Percentiles rank a stretch among this genome's conserved stretches.
These are phyloP conservation scores for Ajuga chamaepitys DNA, from an alignment of 257 asterid species.

Conservation along the genomic window DNA sequence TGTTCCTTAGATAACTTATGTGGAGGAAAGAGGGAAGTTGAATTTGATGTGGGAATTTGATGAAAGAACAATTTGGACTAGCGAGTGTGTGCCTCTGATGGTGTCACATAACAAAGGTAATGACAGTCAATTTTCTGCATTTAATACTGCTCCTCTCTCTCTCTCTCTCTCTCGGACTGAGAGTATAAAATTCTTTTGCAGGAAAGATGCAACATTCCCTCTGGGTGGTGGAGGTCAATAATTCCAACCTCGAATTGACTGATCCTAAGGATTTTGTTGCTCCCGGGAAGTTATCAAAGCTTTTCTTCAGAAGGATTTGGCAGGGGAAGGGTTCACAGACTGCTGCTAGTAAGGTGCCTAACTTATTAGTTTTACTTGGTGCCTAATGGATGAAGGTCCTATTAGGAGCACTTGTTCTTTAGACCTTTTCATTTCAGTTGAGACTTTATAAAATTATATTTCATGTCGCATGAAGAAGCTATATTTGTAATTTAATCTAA, in stretches of 20 bases:
- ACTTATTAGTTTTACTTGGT: constrained; percentile 23
- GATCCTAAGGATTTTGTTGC: constrained; percentile 37
- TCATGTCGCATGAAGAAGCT: neutral
- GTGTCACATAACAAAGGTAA: constrained; percentile 82
- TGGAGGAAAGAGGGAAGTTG: constrained; percentile 81
- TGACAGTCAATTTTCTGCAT: constrained; percentile 8
- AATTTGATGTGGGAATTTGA: constrained; percentile 75
- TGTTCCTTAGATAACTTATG: constrained; percentile 50
- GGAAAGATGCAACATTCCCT: constrained; percentile 90
- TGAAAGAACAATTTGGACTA: constrained; percentile 89
- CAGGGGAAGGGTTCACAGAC: constrained; percentile 86
- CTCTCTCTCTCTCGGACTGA: neutral
- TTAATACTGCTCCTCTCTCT: neutral
- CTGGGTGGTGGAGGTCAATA: constrained; percentile 72
- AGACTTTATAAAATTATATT: neutral
- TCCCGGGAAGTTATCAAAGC: constrained; percentile 42
- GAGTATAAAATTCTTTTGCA: constrained; percentile 24
- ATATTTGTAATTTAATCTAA: neutral
- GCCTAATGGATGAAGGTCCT: constrained; percentile 12
- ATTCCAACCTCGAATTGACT: constrained; percentile 37
- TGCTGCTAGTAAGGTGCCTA: constrained; percentile 85
- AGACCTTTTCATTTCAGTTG: neutral
- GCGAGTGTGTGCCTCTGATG: constrained; percentile 71
- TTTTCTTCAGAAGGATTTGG: constrained; percentile 86
- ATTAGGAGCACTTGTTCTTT: constrained; percentile 1